These are phyloP conservation scores for Peronospora belbahrii DNA, from an alignment of 352 stramenopile genomes.

Conservation along the genomic window DNA sequence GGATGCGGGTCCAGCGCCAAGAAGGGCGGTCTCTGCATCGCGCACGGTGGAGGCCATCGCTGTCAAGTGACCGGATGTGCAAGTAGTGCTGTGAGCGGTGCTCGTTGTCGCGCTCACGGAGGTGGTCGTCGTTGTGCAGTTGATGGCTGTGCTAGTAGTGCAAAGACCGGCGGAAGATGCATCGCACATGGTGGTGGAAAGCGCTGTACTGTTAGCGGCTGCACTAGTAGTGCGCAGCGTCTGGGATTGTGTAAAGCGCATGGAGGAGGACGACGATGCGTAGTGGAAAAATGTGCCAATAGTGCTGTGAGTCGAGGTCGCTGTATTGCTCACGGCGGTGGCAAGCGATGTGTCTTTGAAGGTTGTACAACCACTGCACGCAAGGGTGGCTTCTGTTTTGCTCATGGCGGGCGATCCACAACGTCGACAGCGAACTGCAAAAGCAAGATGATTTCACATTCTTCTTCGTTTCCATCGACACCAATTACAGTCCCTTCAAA, in stretches of 20 bases:
- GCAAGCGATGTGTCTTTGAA: constrained; percentile 68
- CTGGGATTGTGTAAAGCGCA: constrained; percentile 82
- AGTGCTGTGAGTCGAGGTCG: constrained; percentile 77
- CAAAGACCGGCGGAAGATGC: constrained; percentile 76
- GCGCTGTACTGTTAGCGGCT: constrained; percentile 62
- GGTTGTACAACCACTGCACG: constrained; percentile 72
- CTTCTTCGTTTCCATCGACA: constrained; percentile 3
- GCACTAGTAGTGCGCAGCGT: constrained; percentile 69
- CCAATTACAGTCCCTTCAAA: constrained; percentile 8
- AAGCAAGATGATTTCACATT: constrained; percentile 9
- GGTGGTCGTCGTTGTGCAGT: constrained; percentile 70
- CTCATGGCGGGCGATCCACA: constrained; percentile 49
- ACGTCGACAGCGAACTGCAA: constrained; percentile 9
- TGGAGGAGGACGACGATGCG: constrained; percentile 72
- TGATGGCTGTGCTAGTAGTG: constrained; percentile 63
- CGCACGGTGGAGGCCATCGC: constrained; percentile 74
- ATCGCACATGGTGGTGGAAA: constrained; percentile 81
- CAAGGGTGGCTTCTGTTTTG: constrained; percentile 78
- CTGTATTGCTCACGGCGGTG: constrained; percentile 78
- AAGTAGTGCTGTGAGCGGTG: constrained; percentile 69
- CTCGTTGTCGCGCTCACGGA: constrained; percentile 76
- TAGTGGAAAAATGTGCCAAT: constrained; percentile 51
- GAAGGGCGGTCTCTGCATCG: constrained; percentile 80
- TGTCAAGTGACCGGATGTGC: constrained; percentile 65
- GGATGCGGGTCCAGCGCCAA: constrained; percentile 75